Evolutionary conservation across 2,329 filamentous ascomycete genomes (phyloP).

Genomic region (Xylariaceae sp.): DNA sequence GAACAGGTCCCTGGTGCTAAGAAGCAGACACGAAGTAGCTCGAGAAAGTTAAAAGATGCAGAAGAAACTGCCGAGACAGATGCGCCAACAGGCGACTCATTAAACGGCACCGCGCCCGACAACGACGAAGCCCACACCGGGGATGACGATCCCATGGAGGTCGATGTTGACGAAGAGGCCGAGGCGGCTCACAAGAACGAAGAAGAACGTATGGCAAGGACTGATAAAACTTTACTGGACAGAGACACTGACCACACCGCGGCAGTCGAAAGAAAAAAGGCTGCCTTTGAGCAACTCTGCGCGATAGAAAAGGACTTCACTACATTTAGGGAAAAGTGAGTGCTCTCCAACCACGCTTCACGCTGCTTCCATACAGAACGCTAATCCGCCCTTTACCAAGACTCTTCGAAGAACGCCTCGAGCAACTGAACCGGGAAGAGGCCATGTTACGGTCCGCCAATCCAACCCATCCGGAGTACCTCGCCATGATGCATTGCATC

Average conservation of each 20-base stretch:
- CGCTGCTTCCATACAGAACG: conserved; percentile 10
- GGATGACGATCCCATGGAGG: conserved; percentile 50
- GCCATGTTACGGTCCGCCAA: conserved; percentile 52
- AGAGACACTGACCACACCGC: conserved; percentile 28
- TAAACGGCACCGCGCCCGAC: conserved; percentile 30
- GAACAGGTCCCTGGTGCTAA: conserved; percentile 21
- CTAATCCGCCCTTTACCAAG: conserved; percentile 39
- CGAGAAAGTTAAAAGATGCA: conserved; percentile 30
- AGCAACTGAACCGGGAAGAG: conserved; percentile 69
- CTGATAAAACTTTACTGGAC: conserved; percentile 5
- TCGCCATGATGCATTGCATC: conserved; percentile 84
- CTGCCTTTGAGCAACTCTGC: conserved; percentile 72
- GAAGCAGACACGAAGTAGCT: conserved; percentile 32
- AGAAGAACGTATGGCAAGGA: conserved; percentile 53
- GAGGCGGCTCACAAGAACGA: conserved; percentile 56
- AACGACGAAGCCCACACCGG: conserved; percentile 43
- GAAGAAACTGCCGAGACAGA: conserved; percentile 19
- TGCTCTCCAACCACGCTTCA: neutral
- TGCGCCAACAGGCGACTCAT: conserved; percentile 27
- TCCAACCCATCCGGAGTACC: conserved; percentile 83
- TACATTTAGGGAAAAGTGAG: conserved; percentile 72
- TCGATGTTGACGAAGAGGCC: conserved; percentile 54
- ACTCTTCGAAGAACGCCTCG: conserved; percentile 81
- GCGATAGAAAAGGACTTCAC: conserved; percentile 85
- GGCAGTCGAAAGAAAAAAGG: conserved; percentile 69